phyloP scores from a whole-genome alignment of 202 grass and related monocot species.

The Zizania palustris region DNA sequence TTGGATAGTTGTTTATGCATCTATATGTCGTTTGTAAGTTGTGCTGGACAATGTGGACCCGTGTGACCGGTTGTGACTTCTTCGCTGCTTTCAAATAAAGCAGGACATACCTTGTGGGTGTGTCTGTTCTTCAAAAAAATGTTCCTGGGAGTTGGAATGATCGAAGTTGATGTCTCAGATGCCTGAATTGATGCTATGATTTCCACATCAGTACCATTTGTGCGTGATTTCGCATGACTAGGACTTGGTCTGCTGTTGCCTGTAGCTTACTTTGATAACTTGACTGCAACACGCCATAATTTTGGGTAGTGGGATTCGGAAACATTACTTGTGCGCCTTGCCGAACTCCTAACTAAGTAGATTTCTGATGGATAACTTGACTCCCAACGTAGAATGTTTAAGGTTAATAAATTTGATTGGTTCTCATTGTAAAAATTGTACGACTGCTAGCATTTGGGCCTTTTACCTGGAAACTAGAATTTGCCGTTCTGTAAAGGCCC shows the following conservation, averaged over 20 bases:
- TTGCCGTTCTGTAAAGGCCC: neutral
- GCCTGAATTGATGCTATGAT: neutral
- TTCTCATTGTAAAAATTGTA: neutral
- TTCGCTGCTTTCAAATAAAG: no score
- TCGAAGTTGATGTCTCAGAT: neutral
- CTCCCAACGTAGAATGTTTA: neutral
- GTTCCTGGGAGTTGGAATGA: neutral
- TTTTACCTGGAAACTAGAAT: neutral
- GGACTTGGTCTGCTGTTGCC: neutral
- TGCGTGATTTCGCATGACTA: neutral
- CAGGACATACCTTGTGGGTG: no score
- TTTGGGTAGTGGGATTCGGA: neutral
- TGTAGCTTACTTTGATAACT: neutral
- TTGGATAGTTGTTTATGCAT: no score
- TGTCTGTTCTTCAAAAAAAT: no score
- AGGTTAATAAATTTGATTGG: neutral
- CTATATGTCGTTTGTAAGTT: no score
- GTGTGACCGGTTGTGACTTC: no score
- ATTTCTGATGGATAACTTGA: neutral
- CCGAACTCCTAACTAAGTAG: neutral
- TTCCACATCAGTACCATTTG: neutral
- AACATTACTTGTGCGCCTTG: neutral
- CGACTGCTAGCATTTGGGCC: neutral
- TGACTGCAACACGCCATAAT: neutral
- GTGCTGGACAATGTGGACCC: no score